A percentile compares a stretch with the other conserved stretches of the same genome.
These are phyloP conservation scores for Rhizoclosmatium sp. DNA, from an alignment of 192 early-diverging fungal species.

Conservation along the genomic window DNA sequence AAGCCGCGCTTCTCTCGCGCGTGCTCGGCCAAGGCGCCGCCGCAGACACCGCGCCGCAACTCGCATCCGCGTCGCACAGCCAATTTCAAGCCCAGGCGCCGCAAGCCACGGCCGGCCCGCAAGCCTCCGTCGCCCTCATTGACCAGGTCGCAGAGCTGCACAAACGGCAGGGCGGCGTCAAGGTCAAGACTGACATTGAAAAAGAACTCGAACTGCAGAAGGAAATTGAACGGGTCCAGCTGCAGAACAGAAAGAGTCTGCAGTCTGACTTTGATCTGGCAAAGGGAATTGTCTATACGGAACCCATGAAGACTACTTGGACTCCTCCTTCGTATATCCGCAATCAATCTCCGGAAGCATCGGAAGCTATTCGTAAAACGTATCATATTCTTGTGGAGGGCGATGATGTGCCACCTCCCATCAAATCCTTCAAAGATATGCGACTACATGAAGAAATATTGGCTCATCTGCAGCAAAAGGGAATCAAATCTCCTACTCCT, in stretches of 20 bases:
- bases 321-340: slow-evolving; percentile 77
- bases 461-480: slow-evolving; percentile 78
- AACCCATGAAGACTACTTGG: slow-evolving; percentile 89
- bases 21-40: slow-evolving; percentile 44
- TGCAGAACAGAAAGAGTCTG: slow-evolving; percentile 74
- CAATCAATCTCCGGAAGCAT: slow-evolving; percentile 57
- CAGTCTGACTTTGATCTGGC: slow-evolving; percentile 88
- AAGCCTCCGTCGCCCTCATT: neutral
- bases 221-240: slow-evolving; percentile 83
- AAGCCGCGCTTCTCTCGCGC: slow-evolving; percentile 38
- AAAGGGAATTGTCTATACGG: slow-evolving; percentile 84
- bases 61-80: neutral
- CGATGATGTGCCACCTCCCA: slow-evolving; percentile 82
- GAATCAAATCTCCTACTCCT: slow-evolving; percentile 89
- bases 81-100: neutral
- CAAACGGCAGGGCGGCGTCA: slow-evolving; percentile 3
- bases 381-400: slow-evolving; percentile 93
- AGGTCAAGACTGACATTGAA: slow-evolving; percentile 79
- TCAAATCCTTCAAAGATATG: slow-evolving; percentile 75
- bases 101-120: neutral
- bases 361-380: slow-evolving; percentile 72
- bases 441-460: slow-evolving; percentile 82
- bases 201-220: slow-evolving; percentile 84
- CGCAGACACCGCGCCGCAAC: slow-evolving; percentile 40
- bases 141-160: neutral